phyloP scores from a whole-genome alignment of 1,284 basidiomycete genomes.

The Microbotryum scabiosae region DNA sequence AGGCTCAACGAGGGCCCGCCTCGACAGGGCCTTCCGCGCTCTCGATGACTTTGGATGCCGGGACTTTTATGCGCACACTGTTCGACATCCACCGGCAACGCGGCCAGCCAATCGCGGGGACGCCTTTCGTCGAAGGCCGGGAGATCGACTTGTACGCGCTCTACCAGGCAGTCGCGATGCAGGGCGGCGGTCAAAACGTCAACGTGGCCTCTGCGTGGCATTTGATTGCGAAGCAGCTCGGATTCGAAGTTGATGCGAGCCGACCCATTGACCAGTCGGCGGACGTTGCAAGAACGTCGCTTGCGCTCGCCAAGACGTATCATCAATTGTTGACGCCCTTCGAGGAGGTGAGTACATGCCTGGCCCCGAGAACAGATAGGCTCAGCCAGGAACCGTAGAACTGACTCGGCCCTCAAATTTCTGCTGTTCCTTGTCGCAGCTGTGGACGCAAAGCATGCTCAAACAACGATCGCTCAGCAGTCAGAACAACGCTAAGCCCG shows the following conservation, averaged over 20 bases:
- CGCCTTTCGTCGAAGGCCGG: conserved; percentile 28
- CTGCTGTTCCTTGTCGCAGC: not conserved
- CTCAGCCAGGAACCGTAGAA: not conserved
- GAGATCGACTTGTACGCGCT: conserved; percentile 33
- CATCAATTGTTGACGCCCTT: conserved; percentile 28
- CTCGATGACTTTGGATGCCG: conserved; percentile 24
- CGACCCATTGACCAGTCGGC: conserved; percentile 1
- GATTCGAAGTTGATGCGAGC: conserved; percentile 24
- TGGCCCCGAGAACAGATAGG: not conserved
- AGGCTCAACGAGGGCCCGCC: conserved; percentile 11
- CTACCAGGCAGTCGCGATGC: conserved; percentile 27
- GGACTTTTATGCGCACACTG: conserved; percentile 32
- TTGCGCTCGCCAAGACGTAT: conserved; percentile 30
- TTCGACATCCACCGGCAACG: conserved; percentile 33
- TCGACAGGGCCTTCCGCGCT: conserved; percentile 16
- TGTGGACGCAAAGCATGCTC: conserved; percentile 17
- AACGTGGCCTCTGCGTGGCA: conserved; percentile 25
- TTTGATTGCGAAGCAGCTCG: conserved; percentile 27
- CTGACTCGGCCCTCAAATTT: not conserved
- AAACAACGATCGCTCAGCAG: conserved; percentile 21
- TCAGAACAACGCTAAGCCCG: conserved; percentile 6
- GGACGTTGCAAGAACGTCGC: conserved; percentile 23
- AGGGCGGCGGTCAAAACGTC: conserved; percentile 30
- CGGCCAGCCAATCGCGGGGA: conserved; percentile 31
- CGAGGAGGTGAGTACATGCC: conserved; percentile 24